Evolutionary conservation across 192 early-diverging fungal genomes (phyloP).

Genomic region (Chytriomyces confervae): DNA sequence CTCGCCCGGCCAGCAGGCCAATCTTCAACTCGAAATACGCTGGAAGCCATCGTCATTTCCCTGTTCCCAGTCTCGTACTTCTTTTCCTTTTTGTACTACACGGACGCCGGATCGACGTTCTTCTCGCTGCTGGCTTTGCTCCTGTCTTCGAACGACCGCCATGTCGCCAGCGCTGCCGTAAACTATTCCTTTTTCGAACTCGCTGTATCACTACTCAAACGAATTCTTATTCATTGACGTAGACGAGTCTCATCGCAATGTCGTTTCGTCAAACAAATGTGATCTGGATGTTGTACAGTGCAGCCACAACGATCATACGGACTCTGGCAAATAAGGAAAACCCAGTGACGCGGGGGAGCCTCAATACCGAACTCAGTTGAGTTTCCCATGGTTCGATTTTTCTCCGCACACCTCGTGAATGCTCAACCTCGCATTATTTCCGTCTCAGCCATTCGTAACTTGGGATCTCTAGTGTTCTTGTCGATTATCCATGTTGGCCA

Average conservation of each 20-base stretch:
- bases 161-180: constrained; percentile 64
- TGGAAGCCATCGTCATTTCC: constrained; percentile 48
- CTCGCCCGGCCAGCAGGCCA: constrained; percentile 25
- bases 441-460: constrained; percentile 1
- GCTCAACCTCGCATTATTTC: neutral
- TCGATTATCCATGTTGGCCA: constrained; percentile 1
- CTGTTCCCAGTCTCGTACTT: constrained; percentile 85
- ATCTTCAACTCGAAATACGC: neutral
- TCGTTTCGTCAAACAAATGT: constrained; percentile 92
- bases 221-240: neutral
- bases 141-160: constrained; percentile 52
- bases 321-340: constrained; percentile 28
- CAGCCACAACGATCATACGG: constrained; percentile 38
- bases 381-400: no score
- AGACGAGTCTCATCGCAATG: constrained; percentile 45
- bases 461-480: neutral
- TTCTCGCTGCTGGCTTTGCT: constrained; percentile 76
- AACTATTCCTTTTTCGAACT: constrained; percentile 18
- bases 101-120: constrained; percentile 84
- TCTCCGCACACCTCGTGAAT: no score
- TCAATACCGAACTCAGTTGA: constrained; percentile 10
- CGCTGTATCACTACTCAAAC: constrained; percentile 3
- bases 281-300: constrained; percentile 81
- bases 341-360: constrained; percentile 29
- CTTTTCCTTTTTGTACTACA: constrained; percentile 89